A percentile compares a stretch with the other conserved stretches of the same genome.
Conservation (phyloP, 73 alveolate species). For the Urostyla sp. region DNA sequence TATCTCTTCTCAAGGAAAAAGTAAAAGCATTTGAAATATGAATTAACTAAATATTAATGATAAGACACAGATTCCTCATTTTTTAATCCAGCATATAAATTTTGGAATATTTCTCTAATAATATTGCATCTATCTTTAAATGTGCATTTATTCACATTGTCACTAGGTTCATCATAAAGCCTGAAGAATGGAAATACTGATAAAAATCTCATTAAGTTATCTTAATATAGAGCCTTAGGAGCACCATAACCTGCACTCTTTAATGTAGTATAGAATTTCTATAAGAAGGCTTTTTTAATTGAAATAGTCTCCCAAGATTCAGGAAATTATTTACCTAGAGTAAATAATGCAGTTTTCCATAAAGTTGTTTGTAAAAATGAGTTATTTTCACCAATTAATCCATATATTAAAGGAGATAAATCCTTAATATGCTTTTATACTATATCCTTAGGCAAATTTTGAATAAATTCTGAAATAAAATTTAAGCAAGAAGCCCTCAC, state of each 20-base stretch:
- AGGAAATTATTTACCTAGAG: conserved; percentile 41
- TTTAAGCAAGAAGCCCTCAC: conserved; percentile 51
- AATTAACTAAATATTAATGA: conserved; percentile 12
- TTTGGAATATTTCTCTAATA: conserved; percentile 36
- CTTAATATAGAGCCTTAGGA: conserved; percentile 57
- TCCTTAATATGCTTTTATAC: conserved; percentile 26
- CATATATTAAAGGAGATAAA: conserved; percentile 44
- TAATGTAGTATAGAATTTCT: conserved; percentile 54
- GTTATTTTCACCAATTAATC: conserved; percentile 55
- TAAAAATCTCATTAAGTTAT: conserved; percentile 52
- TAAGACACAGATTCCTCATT: conserved; percentile 63
- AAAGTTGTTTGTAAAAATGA: conserved; percentile 58
- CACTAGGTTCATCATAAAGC: conserved; percentile 22
- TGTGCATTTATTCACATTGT: conserved; percentile 33
- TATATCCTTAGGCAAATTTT: conserved; percentile 45
- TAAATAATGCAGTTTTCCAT: conserved; percentile 61
- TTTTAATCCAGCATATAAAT: conserved; percentile 22
- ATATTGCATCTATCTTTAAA: conserved; percentile 52
- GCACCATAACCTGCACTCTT: conserved; percentile 74
- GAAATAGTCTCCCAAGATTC: conserved; percentile 42
- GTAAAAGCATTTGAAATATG: conserved; percentile 36
- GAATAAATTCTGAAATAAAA: conserved; percentile 27
- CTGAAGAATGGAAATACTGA: conserved; percentile 67
- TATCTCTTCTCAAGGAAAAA: conserved; percentile 51
- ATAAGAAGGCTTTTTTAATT: conserved; percentile 58